Percentiles rank a stretch among this genome's conserved stretches.
phyloP scores from a whole-genome alignment of 2,329 filamentous ascomycete species.

The Venturia pyrina region DNA sequence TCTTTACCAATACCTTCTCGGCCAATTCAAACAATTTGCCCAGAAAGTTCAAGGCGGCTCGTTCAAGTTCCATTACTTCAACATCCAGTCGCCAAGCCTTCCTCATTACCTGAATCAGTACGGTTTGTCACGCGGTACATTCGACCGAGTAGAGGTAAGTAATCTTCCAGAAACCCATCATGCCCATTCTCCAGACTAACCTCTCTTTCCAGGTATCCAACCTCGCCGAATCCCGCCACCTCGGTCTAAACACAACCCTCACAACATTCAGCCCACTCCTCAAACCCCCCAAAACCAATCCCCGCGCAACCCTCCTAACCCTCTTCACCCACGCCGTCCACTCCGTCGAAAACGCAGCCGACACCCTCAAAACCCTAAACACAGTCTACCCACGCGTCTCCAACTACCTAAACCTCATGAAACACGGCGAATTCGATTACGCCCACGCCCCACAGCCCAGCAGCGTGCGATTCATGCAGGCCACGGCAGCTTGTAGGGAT shows the following conservation, averaged over 20 bases:
- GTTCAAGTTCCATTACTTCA: conserved; percentile 22
- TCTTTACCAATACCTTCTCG: conserved; percentile 26
- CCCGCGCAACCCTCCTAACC: conserved; percentile 32
- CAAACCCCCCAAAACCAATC: conserved; percentile 23
- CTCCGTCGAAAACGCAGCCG: conserved; percentile 15
- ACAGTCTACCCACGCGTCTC: background rate
- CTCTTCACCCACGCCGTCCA: conserved; percentile 31
- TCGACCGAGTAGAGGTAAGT: conserved; percentile 32
- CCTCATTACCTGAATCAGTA: conserved; percentile 14
- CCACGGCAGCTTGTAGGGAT: conserved; percentile 7
- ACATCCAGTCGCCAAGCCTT: conserved; percentile 20
- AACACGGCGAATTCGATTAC: conserved; percentile 9
- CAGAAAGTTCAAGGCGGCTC: conserved; percentile 16
- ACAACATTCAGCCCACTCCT: conserved; percentile 25
- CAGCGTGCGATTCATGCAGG: conserved; percentile 14
- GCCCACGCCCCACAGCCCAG: conserved; percentile 3
- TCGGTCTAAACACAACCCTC: conserved; percentile 21
- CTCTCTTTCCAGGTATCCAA: conserved; percentile 26
- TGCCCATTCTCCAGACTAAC: background rate
- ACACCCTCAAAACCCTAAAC: background rate
- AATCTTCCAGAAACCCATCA: background rate
- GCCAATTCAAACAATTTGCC: conserved; percentile 24
- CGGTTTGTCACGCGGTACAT: conserved; percentile 14
- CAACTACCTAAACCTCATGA: background rate
- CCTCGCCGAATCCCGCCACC: conserved; percentile 28